Base-by-base conservation (phyloP, 2,329 filamentous ascomycete species). In the Chaetomium strumarium region DNA sequence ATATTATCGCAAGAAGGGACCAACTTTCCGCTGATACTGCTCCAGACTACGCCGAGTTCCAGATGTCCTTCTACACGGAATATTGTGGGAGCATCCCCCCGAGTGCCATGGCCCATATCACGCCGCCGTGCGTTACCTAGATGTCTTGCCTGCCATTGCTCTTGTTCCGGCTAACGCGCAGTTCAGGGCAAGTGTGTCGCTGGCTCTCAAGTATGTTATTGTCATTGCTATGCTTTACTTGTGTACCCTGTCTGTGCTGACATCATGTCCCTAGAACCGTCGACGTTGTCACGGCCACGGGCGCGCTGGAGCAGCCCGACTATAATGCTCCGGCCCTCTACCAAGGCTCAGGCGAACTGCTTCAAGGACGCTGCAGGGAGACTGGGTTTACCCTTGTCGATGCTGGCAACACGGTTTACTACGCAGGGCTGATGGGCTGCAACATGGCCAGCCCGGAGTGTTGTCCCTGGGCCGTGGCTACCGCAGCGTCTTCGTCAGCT, bases 341-440 rank as follows among this genome's bases (percentile, higher is more conserved):
- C 46, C 38, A 52, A 16, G 60, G 63, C 29, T 38, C 51, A 0
- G 64, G 64, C 16, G 34, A 43, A 12, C 49, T 65, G 30, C 59
- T 66, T 14, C n/a, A 47, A 12, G 62, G 55, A 40, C 50, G 51
- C 6, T 66, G 64, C 46, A 56, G 57, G 5, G 16, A 50, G 3
- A 61, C 62, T 5, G 55, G 54, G 29, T 65, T 63, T 49, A 65
- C 63, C 2, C 61, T 63, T 14, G 58, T 65, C 17, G 60, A 64
- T 37, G 63, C 58, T 17, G 55, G 55, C 14, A 58, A 36, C 51
- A 64, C 64, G 11, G 58, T 62, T 8, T 62, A 58, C 53, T 64
- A 59, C 49, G 63, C 60, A 13, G 62, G 60, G 3, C 60, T 60
- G 39, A 46, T 62, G 8, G 64, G 64, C 36, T 66, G 63, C 37